Evolutionary conservation across 225 moss, liverwort and hornwort species (phyloP).

Genomic region (Physcomitrellopsis africana): DNA sequence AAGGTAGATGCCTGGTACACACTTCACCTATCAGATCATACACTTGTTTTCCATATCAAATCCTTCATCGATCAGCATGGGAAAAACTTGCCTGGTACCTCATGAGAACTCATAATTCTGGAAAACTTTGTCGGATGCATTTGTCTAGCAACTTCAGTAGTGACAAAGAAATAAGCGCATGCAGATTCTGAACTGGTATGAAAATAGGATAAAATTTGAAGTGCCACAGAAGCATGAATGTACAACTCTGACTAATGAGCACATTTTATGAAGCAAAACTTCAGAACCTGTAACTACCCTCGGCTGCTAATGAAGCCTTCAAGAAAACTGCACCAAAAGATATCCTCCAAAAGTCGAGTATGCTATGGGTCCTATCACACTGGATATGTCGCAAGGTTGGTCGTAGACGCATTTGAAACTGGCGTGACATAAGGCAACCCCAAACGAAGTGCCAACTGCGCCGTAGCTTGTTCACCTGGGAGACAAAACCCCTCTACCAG

Average conservation of each 20-base stretch:
- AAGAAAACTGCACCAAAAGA: constrained; percentile 24
- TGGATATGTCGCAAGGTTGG: constrained; percentile 8
- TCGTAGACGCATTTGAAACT: constrained; percentile 39
- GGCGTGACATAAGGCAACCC: constrained; percentile 33
- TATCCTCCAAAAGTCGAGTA: constrained; percentile 30
- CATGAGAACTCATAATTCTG: too few species aligned
- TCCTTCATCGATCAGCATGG: too few species aligned
- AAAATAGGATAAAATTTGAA: neutral
- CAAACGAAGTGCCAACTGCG: constrained; percentile 53
- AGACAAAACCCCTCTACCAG: constrained; percentile 58
- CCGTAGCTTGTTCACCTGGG: constrained; percentile 61
- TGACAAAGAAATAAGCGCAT: too few species aligned
- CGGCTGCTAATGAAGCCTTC: constrained; percentile 32
- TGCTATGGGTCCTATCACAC: constrained; percentile 17
- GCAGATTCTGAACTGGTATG: too few species aligned
- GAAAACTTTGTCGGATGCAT: too few species aligned
- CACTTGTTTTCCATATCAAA: too few species aligned
- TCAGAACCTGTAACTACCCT: neutral
- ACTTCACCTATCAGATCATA: too few species aligned
- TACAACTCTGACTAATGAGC: constrained; percentile 13
- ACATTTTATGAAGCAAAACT: constrained; percentile 8
- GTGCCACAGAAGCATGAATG: constrained; percentile 24
- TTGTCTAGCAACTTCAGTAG: too few species aligned
- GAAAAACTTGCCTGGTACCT: too few species aligned
- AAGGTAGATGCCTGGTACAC: too few species aligned